Percentiles rank a stretch among this genome's conserved stretches.
Conservation (phyloP, 2,329 filamentous ascomycete genomes). For the Thelonectria olida region DNA sequence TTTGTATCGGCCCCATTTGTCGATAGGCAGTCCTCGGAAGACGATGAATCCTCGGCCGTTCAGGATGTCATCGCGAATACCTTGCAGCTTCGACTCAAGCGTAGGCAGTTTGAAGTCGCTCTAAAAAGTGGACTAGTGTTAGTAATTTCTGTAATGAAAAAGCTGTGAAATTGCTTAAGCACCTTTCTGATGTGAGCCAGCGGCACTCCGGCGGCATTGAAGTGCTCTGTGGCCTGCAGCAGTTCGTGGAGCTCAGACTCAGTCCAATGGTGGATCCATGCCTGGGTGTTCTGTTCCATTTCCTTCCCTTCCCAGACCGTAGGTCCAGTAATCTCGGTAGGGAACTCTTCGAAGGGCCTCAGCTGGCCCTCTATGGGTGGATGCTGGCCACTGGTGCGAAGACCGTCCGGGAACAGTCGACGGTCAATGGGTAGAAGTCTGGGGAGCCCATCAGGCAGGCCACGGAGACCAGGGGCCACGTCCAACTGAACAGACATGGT, state of each 20-base stretch:
- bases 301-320: constrained; percentile 68
- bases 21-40: constrained; percentile 85
- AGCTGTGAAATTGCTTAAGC: not conserved
- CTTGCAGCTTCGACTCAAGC: not conserved
- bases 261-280: not conserved
- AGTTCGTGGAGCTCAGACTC: constrained; percentile 25
- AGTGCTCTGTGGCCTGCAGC: not conserved
- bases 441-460: not conserved
- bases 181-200: not conserved
- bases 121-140: not conserved
- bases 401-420: constrained; percentile 55
- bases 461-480: not conserved
- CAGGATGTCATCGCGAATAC: constrained; percentile 54
- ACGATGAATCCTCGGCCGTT: constrained; percentile 89
- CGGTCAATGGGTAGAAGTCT: not conserved
- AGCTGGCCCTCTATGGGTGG: constrained; percentile 72
- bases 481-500: not conserved
- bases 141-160: not conserved
- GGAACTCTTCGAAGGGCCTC: constrained; percentile 75
- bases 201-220: not conserved
- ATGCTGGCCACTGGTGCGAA: constrained; percentile 73
- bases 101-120: not conserved
- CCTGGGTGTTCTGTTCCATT: not conserved
- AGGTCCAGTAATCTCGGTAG: constrained; percentile 73
- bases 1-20: constrained; percentile 79